Evolutionary conservation across 2,329 filamentous ascomycete genomes (phyloP).

Genomic region (Ascomycota sp.): DNA sequence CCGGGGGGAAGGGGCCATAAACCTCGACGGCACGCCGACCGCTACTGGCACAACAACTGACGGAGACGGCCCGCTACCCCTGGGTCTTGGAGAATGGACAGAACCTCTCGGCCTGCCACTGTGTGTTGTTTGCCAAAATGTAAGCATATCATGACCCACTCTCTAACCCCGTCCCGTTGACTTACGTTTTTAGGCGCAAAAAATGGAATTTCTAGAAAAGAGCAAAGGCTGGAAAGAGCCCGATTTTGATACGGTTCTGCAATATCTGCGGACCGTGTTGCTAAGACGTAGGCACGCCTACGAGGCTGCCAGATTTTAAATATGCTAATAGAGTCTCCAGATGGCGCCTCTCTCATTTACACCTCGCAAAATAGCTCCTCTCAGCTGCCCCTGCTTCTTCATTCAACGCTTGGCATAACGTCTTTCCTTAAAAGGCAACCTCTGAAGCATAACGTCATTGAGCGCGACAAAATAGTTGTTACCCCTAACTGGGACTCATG

Average conservation of each 20-base stretch:
- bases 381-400: conserved; percentile 56
- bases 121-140: conserved; percentile 90
- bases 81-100: conserved; percentile 83
- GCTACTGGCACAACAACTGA: conserved; percentile 31
- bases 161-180: conserved; percentile 5
- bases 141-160: conserved; percentile 19
- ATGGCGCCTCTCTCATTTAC: conserved; percentile 69
- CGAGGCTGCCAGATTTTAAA: neutral
- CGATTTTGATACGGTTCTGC: conserved; percentile 85
- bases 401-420: conserved; percentile 69
- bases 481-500: conserved; percentile 97
- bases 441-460: conserved; percentile 76
- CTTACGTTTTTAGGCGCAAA: conserved; percentile 38
- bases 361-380: conserved; percentile 56
- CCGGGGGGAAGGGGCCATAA: conserved; percentile 37
- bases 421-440: conserved; percentile 58
- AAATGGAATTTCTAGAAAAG: conserved; percentile 75
- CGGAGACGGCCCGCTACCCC: conserved; percentile 46
- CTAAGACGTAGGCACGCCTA: conserved; percentile 45
- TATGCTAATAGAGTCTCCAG: conserved; percentile 19
- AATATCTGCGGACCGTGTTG: conserved; percentile 74
- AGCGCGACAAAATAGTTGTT: conserved; percentile 80
- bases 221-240: conserved; percentile 87
- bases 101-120: conserved; percentile 69
- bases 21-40: conserved; percentile 36